A percentile compares a stretch with the other conserved stretches of the same genome.
phyloP scores from a whole-genome alignment of 1,139 yeast genomes.

The Blastobotrys capitulatus region DNA sequence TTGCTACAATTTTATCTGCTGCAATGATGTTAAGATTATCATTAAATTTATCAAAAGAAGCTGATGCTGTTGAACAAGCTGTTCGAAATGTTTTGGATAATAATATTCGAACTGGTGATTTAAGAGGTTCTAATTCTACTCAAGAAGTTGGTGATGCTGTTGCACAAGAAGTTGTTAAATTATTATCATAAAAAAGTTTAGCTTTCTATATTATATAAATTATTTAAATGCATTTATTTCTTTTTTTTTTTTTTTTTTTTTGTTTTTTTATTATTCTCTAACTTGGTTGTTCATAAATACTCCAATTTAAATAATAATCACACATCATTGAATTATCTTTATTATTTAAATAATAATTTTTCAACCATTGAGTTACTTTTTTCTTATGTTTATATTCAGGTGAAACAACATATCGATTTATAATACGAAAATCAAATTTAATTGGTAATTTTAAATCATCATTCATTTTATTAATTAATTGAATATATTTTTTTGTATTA shows the following conservation, averaged over 20 bases:
- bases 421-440: background rate
- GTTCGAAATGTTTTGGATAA: constrained; percentile 74
- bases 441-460: background rate
- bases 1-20: constrained; percentile 89
- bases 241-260: background rate
- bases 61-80: constrained; percentile 84
- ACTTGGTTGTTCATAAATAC: too few relatives aligned
- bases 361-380: background rate
- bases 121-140: constrained; percentile 76
- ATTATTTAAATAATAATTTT: background rate
- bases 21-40: constrained; percentile 97
- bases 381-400: background rate
- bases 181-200: constrained; percentile 35
- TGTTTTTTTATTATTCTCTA: background rate
- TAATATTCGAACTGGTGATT: constrained; percentile 87
- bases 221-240: background rate
- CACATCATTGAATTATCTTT: background rate
- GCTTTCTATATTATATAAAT: background rate
- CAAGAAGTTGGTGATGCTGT: constrained; percentile 91
- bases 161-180: constrained; percentile 61
- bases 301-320: background rate
- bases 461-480: background rate
- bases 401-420: background rate
- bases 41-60: constrained; percentile 74
- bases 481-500: constrained; percentile 1